Evolutionary conservation across 2,329 filamentous ascomycete species (phyloP), one percentile per base, ranked within the genome.

Genomic region (Fusarium tuaranense): DNA sequence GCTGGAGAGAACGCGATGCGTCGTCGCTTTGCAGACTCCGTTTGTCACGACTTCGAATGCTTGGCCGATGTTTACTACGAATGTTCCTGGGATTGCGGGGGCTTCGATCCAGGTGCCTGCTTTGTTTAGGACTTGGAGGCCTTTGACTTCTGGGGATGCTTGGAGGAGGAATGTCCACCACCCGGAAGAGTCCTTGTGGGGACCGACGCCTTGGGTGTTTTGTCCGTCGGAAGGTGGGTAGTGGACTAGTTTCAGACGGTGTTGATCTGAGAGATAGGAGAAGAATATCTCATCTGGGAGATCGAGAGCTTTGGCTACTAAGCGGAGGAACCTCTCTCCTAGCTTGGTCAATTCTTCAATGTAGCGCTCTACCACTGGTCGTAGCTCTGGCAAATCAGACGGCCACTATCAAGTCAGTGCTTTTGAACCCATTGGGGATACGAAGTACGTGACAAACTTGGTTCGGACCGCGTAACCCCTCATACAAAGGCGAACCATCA

Each of bases 161-260:
- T 92, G 91, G 2, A 90, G 86, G 5, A 92, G 85, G 71, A 92
- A 92, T 0, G 90, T 92, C 83, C 90, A 89, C 89, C 89, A 92
- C 5, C 90, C 90, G 0, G 89, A 91, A 0, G 87, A 91, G 78
- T 91, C 89, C 75, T 91, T 91, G 81, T 92, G 90, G 1, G 90
- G 87, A 0, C 90, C 90, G 1, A 92, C 89, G 1, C 90, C 90
- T 80, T 91, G 89, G 4, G 75, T 58, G 1, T 55, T 38, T 16
- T 64, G 59, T 4, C 70, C 65, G 13, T 38, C 7, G 1, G 68
- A 69, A 0, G 81, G 75, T 0, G 88, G 88, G 64, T 91, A 91
- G 63, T 85, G 86, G 4, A 91, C 83, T 3, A 91, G 81, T 74
- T 91, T 91, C 44, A 92, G 84, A 5, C 90, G 87, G 76, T 92